Base-by-base conservation (phyloP, 768 basidiomycete genomes). In the Calocybe cyanea region DNA sequence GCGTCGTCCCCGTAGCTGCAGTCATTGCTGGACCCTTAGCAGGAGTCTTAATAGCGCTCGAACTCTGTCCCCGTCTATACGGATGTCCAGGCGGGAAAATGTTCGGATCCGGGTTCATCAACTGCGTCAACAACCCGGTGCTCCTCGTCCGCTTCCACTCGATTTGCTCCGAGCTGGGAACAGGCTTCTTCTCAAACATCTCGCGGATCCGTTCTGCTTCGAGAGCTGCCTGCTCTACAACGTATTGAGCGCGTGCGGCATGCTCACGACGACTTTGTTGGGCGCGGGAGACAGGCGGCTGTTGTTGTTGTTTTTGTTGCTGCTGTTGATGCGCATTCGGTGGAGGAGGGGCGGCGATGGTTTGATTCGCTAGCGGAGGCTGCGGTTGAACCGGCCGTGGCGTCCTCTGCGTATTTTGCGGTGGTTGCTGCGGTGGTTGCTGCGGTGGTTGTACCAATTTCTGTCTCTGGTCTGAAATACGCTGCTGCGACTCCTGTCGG, bases 101-200 rank as follows among this genome's bases (percentile, higher is more conserved):
- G 10, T 67, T 57, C 15, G 83, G 81, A 56, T 84, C 76, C 0
- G 87, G 88, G 51, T 89, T 83, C 71, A 91, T 72, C 34, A 91
- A 64, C 60, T 79, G 79, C 20, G 78, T 78, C 43, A 89, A 65
- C 34, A 86, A 62, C 3, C 87, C 87, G 0, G 67, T 66, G 33
- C 72, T 72, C 45, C 55, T 51, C 46, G 69, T 64, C 15, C 68
- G 58, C 35, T 60, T 59, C 18, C 56, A 50, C n/a, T 55, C 57
- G 63, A 80, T 57, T 61, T 80, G 60, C 75, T 80, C 80, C 8
- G 52, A 36, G 58, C 85, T 86, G 24, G 80, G 84, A 41, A 77
- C 73, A 1, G 85, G 86, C 11, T 82, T 71, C 64, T 90, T 89
- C 50, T 76, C 73, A 56, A 87, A 85, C 70, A 91, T 69, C 11